Base-by-base conservation (phyloP, 164 flowering plant species). In the Amborella trichopoda region DNA sequence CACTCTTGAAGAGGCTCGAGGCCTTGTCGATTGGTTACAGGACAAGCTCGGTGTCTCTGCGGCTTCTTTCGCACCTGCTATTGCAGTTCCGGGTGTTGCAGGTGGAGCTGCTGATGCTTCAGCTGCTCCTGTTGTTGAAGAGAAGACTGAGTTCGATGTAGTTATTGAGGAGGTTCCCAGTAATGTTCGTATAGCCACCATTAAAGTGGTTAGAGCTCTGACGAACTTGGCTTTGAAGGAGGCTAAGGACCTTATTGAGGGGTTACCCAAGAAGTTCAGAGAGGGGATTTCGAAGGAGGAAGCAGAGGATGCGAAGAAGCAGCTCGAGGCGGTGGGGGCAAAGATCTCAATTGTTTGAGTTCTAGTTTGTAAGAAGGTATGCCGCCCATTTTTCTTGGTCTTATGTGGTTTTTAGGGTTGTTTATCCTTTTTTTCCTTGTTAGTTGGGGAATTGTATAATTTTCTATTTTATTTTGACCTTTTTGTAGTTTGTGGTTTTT, bases 141-240 rank as follows among this genome's bases (percentile, higher is more conserved):
- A 91, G 95, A 69, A 91, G 82, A 87, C 96, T 42, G 99, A 91
- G 68, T 91, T 91, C 64, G 96, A 91, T 28, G 91, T 91, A 3
- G 62, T 76, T 23, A 91, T 91, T 39, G 84, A 80, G 41, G 96
- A 91, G 0, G 99, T 91, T 14, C 96, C 96, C 9, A 82, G 77
- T 53, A 87, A 61, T 44, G 73, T 83, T 19, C 80, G 96, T 47
- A 91, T 91, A 24, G 70, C 84, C 12, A 77, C 87, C 39, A 91
- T 91, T 48, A 91, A 91, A 64, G 86, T 88, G 4, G 94, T 91
- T 23, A 72, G 99, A 62, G 80, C 81, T 0, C 21, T 91, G 46
- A 91, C 96, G 26, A 81, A 32, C 62, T 48, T 91, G 73, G 95
- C 95, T 2, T 53, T 91, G 73, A 91, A 91, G 61, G 99, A 91